Evolutionary conservation across 345 rosid genomes (phyloP).

Genomic region (Aquilaria malaccensis): DNA sequence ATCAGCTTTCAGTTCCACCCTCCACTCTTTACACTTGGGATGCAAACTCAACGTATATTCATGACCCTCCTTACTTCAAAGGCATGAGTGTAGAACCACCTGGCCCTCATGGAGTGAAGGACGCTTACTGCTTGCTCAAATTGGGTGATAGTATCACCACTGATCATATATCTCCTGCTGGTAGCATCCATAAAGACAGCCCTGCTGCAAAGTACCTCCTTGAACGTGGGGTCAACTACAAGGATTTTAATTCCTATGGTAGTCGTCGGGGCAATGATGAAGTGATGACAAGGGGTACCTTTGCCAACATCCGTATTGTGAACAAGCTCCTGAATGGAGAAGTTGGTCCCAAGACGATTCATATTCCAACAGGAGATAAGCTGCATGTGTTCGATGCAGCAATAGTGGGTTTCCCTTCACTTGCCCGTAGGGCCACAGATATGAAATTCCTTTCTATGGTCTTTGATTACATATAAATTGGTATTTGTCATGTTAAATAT

Average conservation of each 20-base stretch:
- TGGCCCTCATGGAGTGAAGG: slow-evolving; percentile 68
- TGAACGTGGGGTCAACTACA: slow-evolving; percentile 51
- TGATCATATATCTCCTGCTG: slow-evolving; percentile 88
- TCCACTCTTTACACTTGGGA: slow-evolving; percentile 65
- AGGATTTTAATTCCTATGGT: slow-evolving; percentile 78
- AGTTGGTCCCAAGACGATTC: slow-evolving; percentile 78
- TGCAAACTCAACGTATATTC: slow-evolving; percentile 71
- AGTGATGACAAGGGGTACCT: slow-evolving; percentile 82
- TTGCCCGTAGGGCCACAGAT: not conserved
- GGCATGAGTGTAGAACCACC: slow-evolving; percentile 64
- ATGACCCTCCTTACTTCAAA: slow-evolving; percentile 83
- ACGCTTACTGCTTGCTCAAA: slow-evolving; percentile 74
- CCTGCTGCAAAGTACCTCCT: slow-evolving; percentile 72
- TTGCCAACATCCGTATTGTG: slow-evolving; percentile 72
- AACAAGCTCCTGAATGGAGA: slow-evolving; percentile 79
- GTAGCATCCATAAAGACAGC: slow-evolving; percentile 72
- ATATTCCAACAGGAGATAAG: slow-evolving; percentile 71
- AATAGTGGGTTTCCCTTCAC: slow-evolving; percentile 33
- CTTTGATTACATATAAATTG: not conserved
- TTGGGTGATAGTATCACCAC: slow-evolving; percentile 85
- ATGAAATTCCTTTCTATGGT: not conserved
- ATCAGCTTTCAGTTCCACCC: slow-evolving; percentile 48
- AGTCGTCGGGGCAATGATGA: slow-evolving; percentile 84
- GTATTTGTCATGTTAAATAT: slow-evolving; percentile 2
- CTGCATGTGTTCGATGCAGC: slow-evolving; percentile 76